phyloP scores from a whole-genome alignment of 371 early-diverging fungal species.

The Smittium culicis region DNA sequence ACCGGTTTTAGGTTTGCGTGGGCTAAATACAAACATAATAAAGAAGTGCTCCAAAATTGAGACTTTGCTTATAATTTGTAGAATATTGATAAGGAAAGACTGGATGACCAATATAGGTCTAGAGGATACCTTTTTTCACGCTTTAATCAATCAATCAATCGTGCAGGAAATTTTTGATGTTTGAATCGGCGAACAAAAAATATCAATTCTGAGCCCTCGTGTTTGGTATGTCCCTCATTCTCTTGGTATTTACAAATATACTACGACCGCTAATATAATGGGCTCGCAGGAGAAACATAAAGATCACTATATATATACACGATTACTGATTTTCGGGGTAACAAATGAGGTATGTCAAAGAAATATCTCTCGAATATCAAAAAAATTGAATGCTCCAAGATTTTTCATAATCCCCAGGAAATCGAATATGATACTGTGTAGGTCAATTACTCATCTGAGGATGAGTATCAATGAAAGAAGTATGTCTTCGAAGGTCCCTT shows the following conservation, averaged over 20 bases:
- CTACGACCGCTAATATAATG: background rate
- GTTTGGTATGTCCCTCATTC: background rate
- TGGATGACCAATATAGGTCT: background rate
- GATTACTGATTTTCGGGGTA: background rate
- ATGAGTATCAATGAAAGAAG: background rate
- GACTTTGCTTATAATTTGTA: background rate
- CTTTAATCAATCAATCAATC: background rate
- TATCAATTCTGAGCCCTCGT: background rate
- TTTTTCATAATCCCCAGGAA: background rate
- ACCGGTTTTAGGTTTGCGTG: background rate
- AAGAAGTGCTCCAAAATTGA: background rate
- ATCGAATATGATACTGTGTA: background rate
- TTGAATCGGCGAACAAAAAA: background rate
- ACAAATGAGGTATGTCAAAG: background rate
- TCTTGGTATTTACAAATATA: background rate
- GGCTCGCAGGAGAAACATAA: background rate
- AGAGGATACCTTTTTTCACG: background rate
- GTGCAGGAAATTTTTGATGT: background rate
- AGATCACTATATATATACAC: background rate
- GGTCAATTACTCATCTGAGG: background rate
- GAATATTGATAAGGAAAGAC: background rate
- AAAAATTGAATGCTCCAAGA: background rate
- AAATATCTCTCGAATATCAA: background rate
- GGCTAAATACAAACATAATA: background rate
- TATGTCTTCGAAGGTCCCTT: background rate